Evolutionary conservation across 2,329 filamentous ascomycete genomes (phyloP), one percentile per base, ranked within the genome.

Genomic region (Helotiales sp.): DNA sequence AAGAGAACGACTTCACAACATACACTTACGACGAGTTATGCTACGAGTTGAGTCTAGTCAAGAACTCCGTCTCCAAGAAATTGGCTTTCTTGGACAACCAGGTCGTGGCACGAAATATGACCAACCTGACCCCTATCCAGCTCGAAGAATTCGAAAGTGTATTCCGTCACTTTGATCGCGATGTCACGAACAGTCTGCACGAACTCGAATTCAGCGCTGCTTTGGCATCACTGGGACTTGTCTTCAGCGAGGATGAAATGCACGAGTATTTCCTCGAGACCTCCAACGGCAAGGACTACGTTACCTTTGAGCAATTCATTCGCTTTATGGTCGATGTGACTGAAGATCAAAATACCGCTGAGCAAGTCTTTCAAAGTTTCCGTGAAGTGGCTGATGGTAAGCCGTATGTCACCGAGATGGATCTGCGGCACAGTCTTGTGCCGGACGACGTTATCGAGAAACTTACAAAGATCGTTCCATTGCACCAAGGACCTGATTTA

Each of bases 1-100:
- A 99, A 74, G 95, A 99, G 70, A 99, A 99, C 74, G 95, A 99
- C 77, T 98, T 95, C 74, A 99, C 95, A n/a, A 98, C 93, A 8
- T 98, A 98, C 76, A 96, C 93, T 9, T 95, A 98, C 73, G 95
- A 99, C 71, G 95, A 99, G 75, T 82, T 99, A 40, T 86, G 87
- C 59, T 99, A 99, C 76, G 95, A 99, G 75, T 82, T 98, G 58
- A 87, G 91, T 15, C 82, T 99, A 29, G 95, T 98, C 57, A 93
- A 92, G 72, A 88, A 90, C 29, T 95, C 90, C 10, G 93, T 98
- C 27, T 89, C 92, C 63, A 99, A 98, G 80, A 99, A 99, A 76
- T 84, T 98, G 55, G 88, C 90, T 42, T 99, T 99, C 77, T 79
- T 99, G 55, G 93, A 99, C 71, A 99, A 99, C 76, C 95, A 99